A percentile compares a stretch with the other conserved stretches of the same genome.
Evolutionary conservation across 1,139 yeast genomes (phyloP).

Genomic region (Yamadazyma blattariae): DNA sequence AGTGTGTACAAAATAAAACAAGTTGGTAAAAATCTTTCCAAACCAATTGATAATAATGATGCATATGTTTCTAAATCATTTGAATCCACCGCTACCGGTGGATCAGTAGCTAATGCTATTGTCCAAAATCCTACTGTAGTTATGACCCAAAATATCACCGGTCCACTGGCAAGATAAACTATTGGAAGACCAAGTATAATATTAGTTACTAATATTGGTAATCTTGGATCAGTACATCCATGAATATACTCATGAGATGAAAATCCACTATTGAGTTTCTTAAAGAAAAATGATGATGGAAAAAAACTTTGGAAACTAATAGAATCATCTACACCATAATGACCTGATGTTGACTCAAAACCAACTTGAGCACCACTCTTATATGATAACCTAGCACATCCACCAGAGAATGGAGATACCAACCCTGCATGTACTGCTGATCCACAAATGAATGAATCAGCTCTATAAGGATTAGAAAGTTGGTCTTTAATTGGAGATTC

Average conservation of each 20-base stretch:
- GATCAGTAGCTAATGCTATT: conserved; percentile 74
- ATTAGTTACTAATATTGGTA: conserved; percentile 54
- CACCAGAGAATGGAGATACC: conserved; percentile 72
- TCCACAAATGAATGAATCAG: conserved; percentile 87
- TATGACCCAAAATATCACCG: conserved; percentile 59
- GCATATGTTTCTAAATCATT: conserved; percentile 53
- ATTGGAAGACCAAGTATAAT: conserved; percentile 59
- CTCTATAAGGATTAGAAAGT: conserved; percentile 66
- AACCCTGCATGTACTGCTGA: conserved; percentile 87
- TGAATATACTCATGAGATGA: conserved; percentile 18
- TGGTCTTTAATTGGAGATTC: conserved; percentile 7
- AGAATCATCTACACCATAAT: conserved; percentile 51
- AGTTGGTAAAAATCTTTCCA: conserved; percentile 73
- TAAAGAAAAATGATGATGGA: conserved; percentile 70
- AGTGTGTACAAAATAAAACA: conserved; percentile 68
- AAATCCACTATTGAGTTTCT: conserved; percentile 15
- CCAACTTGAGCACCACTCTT: conserved; percentile 47
- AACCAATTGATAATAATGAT: conserved; percentile 63
- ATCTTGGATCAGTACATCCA: conserved; percentile 68
- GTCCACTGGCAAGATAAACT: conserved; percentile 53
- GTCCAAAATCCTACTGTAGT: conserved; percentile 84
- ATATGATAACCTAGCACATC: conserved; percentile 69
- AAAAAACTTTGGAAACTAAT: conserved; percentile 68
- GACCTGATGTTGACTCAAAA: conserved; percentile 49
- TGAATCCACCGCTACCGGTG: conserved; percentile 64